These are phyloP conservation scores for Auricularia auricula-judae DNA, from an alignment of 768 basidiomycete species.

Conservation along the genomic window DNA sequence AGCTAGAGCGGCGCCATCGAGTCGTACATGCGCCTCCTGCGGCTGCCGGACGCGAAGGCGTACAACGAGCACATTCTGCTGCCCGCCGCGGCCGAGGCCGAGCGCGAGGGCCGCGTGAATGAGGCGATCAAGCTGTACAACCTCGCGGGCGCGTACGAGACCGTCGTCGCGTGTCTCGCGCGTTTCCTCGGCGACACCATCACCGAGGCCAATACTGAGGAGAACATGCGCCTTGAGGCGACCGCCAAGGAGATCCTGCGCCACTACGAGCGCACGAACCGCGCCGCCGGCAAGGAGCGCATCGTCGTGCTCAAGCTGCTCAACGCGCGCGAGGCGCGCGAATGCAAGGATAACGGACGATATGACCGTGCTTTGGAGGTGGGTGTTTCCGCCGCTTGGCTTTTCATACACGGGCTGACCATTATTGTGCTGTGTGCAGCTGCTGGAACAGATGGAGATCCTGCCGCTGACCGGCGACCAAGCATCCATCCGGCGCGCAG, in stretches of 20 bases:
- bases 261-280: constrained; percentile 69
- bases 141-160: constrained; percentile 81
- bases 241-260: constrained; percentile 70
- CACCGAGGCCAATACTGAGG: constrained; percentile 40
- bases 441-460: constrained; percentile 78
- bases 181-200: constrained; percentile 79
- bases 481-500: constrained; percentile 69
- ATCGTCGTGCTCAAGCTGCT: constrained; percentile 68
- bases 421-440: constrained; percentile 38
- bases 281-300: constrained; percentile 58
- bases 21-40: constrained; percentile 66
- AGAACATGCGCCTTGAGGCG: constrained; percentile 54
- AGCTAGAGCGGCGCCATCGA: constrained; percentile 79
- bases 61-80: constrained; percentile 78
- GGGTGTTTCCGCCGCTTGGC: constrained; percentile 15
- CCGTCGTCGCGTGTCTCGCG: constrained; percentile 80
- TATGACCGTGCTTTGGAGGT: constrained; percentile 78
- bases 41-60: constrained; percentile 49
- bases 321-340: constrained; percentile 70
- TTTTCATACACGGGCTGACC: too few species aligned
- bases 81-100: constrained; percentile 69
- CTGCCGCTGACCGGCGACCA: constrained; percentile 83
- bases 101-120: constrained; percentile 71
- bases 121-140: constrained; percentile 96
- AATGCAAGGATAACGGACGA: constrained; percentile 58